These are phyloP conservation scores for Rhynchospora tenuis DNA, from an alignment of 176 grass and related monocot species.

Conservation along the genomic window DNA sequence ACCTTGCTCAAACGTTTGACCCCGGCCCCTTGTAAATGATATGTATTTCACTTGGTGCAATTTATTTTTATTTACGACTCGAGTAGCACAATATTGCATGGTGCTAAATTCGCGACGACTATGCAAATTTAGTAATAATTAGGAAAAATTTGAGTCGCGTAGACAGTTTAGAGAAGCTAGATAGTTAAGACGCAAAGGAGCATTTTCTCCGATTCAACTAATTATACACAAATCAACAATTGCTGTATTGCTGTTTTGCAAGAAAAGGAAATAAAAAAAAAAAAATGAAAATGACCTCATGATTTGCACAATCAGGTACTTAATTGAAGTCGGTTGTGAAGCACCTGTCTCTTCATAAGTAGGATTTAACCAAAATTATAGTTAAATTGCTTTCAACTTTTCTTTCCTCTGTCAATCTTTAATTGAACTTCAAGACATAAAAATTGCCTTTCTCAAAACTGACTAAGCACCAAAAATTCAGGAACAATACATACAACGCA, in stretches of 20 bases:
- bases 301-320: neutral
- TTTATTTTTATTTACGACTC: neutral
- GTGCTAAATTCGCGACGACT: neutral
- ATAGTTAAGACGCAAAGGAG: neutral
- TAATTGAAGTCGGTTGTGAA: conserved; percentile 19
- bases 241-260: neutral
- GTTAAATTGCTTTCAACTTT: conserved; percentile 17
- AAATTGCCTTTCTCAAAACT: neutral
- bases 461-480: conserved; percentile 18
- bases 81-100: neutral
- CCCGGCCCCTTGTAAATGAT: neutral
- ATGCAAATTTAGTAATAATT: neutral
- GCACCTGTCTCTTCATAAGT: neutral
- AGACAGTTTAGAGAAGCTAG: neutral
- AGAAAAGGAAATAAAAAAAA: neutral
- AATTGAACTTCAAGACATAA: conserved; percentile 16
- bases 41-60: neutral
- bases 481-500: conserved; percentile 7
- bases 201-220: neutral
- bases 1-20: neutral
- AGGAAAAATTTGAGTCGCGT: neutral
- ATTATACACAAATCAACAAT: neutral
- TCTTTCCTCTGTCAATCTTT: conserved; percentile 14
- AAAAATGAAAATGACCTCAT: neutral
- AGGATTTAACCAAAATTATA: neutral